Base-by-base conservation (phyloP, 805 yeast species). In the Ogataea pini region DNA sequence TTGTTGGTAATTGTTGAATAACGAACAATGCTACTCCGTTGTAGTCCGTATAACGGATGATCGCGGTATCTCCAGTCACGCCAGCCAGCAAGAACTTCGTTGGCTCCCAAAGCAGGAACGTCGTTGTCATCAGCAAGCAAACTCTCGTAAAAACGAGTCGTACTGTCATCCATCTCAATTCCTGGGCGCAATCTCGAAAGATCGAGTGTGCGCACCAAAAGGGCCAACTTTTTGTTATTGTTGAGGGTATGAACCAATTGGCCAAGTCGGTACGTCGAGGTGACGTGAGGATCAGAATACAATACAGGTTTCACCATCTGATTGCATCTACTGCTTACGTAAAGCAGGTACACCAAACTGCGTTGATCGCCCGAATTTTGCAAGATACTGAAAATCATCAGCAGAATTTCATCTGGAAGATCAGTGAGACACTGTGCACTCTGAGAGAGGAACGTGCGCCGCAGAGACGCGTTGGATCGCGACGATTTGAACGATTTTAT, bases 61-160 rank as follows among this genome's bases (percentile, higher is more conserved):
- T 77, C 78, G 52, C 88, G 76, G 59, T 77, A 84, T 59, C 88
- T 85, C 96, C 96, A 89, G 64, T 89, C 96, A 62, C 96, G 76
- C 97, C 97, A 89, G 8, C 92, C 85, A 0, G 96, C 96, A 43
- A 78, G 67, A 1, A 83, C 77, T 36, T 54, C 51, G 16, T 53
- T 48, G 10, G 58, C 53, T 18, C 51, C 52, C 2, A 44, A 13
- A 4, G 36, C 37, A 10, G 47, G 24, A 12, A 36, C 27, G 7
- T 43, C 46, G 8, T 54, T 50, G 1, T 54, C 16, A 8, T 31
- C 62, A 27, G 49, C 50, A 2, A 51, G 37, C 18, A 60, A 28
- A 12, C 47, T 51, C 37, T 57, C 58, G 20, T 54, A 48, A 20
- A 58, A 51, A 27, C 54, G 48, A 1, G 42, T 49, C 6, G 50